These are phyloP conservation scores for Scutellaria minor DNA, from an alignment of 257 asterid species.

Conservation along the genomic window DNA sequence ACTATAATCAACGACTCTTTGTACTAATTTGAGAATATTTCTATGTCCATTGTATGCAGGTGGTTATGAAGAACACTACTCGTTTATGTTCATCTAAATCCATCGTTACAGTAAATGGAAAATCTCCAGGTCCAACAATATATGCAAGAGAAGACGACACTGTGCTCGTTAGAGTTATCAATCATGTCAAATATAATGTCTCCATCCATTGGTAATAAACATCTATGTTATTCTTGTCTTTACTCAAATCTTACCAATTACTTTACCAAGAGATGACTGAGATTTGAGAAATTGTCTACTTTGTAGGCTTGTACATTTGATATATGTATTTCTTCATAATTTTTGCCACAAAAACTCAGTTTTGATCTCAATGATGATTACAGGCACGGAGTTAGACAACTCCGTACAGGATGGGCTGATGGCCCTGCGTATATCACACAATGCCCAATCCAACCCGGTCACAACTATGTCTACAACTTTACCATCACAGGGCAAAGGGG, in stretches of 20 bases:
- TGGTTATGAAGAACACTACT: conserved; percentile 50
- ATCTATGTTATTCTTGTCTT: not conserved
- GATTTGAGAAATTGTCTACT: no score
- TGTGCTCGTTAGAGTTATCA: conserved; percentile 61
- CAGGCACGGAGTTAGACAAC: conserved; percentile 25
- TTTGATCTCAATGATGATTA: no score
- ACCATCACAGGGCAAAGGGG: conserved; percentile 12
- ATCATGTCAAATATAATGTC: conserved; percentile 79
- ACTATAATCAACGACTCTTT: no score
- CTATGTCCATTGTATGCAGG: no score
- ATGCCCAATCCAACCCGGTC: not conserved
- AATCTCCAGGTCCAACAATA: conserved; percentile 80
- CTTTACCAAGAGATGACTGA: no score
- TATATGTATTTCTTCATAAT: not conserved
- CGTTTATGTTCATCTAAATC: conserved; percentile 69
- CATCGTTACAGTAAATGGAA: conserved; percentile 71
- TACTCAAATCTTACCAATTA: no score
- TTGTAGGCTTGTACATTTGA: no score
- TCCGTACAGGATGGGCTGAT: conserved; percentile 20
- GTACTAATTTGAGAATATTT: no score
- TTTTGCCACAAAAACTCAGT: no score
- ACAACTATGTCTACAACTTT: conserved; percentile 13
- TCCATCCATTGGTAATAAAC: conserved; percentile 23
- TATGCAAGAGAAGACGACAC: conserved; percentile 84
- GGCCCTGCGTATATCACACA: conserved; percentile 17